phyloP scores from a whole-genome alignment of 163 green algal genomes.

The Scenedesmus sp. region DNA sequence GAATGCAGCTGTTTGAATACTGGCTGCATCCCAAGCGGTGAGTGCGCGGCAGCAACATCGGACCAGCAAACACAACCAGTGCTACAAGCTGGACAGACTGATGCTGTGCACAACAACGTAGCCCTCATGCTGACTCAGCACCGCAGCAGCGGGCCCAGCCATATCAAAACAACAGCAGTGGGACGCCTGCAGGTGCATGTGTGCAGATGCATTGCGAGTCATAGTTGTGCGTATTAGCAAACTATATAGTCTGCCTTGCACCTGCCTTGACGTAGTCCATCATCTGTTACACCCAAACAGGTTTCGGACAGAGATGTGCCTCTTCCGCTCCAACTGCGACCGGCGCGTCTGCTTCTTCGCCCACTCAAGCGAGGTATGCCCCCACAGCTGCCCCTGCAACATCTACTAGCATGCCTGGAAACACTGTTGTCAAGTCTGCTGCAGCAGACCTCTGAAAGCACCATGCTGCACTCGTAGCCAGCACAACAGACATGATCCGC shows the following conservation, averaged over 20 bases:
- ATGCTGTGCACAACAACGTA: background rate
- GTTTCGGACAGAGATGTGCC: slow-evolving; percentile 54
- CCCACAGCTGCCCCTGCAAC: no score
- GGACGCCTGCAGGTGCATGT: background rate
- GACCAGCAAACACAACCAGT: background rate
- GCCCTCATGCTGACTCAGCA: background rate
- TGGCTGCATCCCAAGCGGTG: slow-evolving; percentile 41
- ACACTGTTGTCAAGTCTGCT: no score
- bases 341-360: slow-evolving; percentile 56
- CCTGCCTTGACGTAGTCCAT: background rate
- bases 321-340: slow-evolving; percentile 33
- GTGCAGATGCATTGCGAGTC: background rate
- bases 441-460: background rate
- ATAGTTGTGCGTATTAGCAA: background rate
- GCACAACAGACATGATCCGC: no score
- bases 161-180: background rate
- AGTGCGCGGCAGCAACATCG: background rate
- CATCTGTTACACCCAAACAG: background rate
- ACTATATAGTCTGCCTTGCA: background rate
- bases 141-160: background rate
- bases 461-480: no score
- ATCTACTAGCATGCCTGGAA: no score
- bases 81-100: background rate
- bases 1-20: slow-evolving; percentile 32
- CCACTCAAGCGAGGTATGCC: slow-evolving; percentile 19